Evolutionary conservation across 2,329 filamentous ascomycete genomes (phyloP).

Genomic region (Venturia nashicola): DNA sequence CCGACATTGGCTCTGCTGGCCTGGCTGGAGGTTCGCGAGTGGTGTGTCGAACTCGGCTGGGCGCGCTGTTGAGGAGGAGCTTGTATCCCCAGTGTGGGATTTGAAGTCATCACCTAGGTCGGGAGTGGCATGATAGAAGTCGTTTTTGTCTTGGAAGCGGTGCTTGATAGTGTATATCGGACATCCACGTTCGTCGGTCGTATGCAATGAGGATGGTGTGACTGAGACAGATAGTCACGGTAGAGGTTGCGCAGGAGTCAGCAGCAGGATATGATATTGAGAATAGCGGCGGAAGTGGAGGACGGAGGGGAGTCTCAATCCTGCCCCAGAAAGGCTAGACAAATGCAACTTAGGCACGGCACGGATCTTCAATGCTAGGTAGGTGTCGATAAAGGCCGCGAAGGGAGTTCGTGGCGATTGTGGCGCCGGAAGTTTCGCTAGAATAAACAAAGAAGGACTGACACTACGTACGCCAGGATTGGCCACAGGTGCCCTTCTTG

Average conservation of each 20-base stretch:
- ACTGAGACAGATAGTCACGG: background rate
- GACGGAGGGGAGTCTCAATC: too few species aligned
- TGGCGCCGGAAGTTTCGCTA: background rate
- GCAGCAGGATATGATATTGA: background rate
- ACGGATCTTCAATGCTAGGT: background rate
- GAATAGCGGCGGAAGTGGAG: background rate
- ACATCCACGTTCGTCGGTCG: background rate
- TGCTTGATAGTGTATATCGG: background rate
- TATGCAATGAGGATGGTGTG: constrained; percentile 6
- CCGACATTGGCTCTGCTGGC: constrained; percentile 14
- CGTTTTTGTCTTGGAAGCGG: background rate
- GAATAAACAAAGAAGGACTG: background rate
- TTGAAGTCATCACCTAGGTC: constrained; percentile 30
- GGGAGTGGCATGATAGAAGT: constrained; percentile 25
- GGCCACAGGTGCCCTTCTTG: background rate
- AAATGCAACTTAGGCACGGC: too few species aligned
- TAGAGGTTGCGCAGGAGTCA: background rate
- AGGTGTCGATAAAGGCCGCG: background rate
- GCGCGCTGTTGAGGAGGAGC: constrained; percentile 24
- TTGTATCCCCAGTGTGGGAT: constrained; percentile 28
- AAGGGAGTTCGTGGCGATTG: background rate
- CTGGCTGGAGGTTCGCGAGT: constrained; percentile 15
- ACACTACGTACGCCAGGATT: background rate
- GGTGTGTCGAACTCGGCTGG: constrained; percentile 18
- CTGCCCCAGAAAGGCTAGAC: background rate